Base-by-base conservation (phyloP, 1,139 yeast genomes). In the Wickerhamomyces sp. region DNA sequence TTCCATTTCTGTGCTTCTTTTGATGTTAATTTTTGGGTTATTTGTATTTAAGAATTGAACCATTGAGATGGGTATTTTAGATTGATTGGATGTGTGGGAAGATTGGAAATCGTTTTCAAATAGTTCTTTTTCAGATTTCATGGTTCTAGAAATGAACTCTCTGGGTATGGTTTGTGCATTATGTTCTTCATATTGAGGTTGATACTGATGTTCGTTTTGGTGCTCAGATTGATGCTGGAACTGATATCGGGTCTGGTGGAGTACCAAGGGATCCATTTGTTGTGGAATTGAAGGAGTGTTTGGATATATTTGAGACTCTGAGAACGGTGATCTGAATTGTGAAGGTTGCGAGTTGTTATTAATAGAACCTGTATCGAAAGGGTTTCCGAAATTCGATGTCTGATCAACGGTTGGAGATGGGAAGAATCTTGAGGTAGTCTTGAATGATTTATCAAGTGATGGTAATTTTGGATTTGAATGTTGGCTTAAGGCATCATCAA, bases 341-440 rank as follows among this genome's bases (percentile, higher is more conserved):
- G 15, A 9, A n/a, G 23, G 23, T 18, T 18, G 23, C 23, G 23
- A 18, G 23, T 18, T 18, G 5, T 18, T 18, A 18, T 18, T 18
- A 5, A 33, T 13, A 4, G 35, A 33, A 11, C 15, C 15, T 30
- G 30, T 9, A 10, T 27, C 9, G 10, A 6, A 30, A 18, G n/a
- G 34, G 10, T 37, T 36, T 40, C 30, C 36, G 14, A 4, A 31
- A 14, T 14, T 13, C 13, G 15, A 8, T 10, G 10, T 26, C 44
- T 60, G 63, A 13, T 60, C 63, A 14, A 52, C 49, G 9, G 51
- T 43, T 4, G 70, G 69, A n/a, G 68, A 63, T 1, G 72, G 72
- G 48, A 68, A 68, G 46, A 68, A 68, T 35, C 72, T 55, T 5
- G 72, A 67, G 45, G 62, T 60, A 7, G 44, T 45, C 23, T 66